Conservation (phyloP, 345 rosid genomes). For the Tarenaya hassleriana region DNA sequence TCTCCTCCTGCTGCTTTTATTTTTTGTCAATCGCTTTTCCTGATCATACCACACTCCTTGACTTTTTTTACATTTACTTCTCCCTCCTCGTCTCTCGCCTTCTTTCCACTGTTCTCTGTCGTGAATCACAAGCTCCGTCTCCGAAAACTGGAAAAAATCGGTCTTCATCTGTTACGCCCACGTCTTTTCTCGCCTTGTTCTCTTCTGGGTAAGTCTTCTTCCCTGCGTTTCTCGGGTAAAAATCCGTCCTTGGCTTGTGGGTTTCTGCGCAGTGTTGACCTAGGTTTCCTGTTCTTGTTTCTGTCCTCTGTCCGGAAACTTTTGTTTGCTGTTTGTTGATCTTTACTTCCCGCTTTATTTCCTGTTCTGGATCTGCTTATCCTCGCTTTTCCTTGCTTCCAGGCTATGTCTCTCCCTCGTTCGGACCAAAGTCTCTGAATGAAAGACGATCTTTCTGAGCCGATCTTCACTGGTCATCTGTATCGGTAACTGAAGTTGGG, state of each 20-base stretch:
- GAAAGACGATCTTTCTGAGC: neutral
- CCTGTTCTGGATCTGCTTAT: constrained; percentile 22
- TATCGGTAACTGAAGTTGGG: constrained; percentile 11
- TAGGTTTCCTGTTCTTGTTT: constrained; percentile 10
- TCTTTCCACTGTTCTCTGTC: constrained; percentile 28
- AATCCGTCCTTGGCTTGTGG: constrained; percentile 17
- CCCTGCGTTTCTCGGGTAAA: constrained; percentile 18
- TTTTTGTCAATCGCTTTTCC: constrained; percentile 2
- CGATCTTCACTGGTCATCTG: constrained; percentile 11
- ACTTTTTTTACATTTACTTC: constrained; percentile 19
- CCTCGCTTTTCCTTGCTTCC: constrained; percentile 8
- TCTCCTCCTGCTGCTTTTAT: constrained; percentile 3
- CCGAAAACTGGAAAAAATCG: neutral
- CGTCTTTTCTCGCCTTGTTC: constrained; percentile 18
- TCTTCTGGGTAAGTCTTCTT: constrained; percentile 29
- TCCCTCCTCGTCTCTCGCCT: constrained; percentile 22
- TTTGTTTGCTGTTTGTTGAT: neutral
- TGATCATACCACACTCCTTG: constrained; percentile 25
- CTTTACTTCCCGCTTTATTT: neutral
- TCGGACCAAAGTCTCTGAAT: constrained; percentile 12
- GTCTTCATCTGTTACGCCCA: constrained; percentile 8
- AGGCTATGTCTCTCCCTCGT: constrained; percentile 15
- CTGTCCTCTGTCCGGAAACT: neutral
- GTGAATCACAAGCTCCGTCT: constrained; percentile 26
- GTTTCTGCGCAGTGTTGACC: constrained; percentile 19